Percentiles rank a stretch among this genome's conserved stretches.
Conservation (phyloP, 768 basidiomycete species). For the Cubamyces lactineus region DNA sequence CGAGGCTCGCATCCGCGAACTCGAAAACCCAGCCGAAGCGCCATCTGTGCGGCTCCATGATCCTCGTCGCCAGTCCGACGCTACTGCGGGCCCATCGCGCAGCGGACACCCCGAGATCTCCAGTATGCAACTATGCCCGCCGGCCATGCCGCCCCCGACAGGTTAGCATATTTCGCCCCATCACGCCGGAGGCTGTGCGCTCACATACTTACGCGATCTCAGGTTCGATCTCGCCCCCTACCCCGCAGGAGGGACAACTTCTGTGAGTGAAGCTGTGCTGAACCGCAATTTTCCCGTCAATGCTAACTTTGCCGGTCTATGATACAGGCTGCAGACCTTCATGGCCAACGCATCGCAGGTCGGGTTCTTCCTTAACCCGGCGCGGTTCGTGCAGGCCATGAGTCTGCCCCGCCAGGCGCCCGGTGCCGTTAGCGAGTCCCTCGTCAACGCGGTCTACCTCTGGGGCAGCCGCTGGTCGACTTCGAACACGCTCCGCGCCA, state of each 20-base stretch:
- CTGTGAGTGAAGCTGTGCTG: slow-evolving; percentile 12
- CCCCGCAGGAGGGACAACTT: slow-evolving; percentile 11
- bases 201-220: background rate
- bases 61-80: slow-evolving; percentile 3
- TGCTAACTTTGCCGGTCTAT: background rate
- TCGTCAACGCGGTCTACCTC: slow-evolving; percentile 48
- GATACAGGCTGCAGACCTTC: slow-evolving; percentile 57
- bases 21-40: slow-evolving; percentile 35
- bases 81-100: background rate
- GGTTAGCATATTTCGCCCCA: background rate
- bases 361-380: slow-evolving; percentile 65
- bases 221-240: slow-evolving; percentile 6
- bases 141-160: background rate
- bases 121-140: background rate
- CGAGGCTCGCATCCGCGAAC: slow-evolving; percentile 52
- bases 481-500: slow-evolving; percentile 27
- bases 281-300: background rate
- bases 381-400: slow-evolving; percentile 46
- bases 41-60: slow-evolving; percentile 27
- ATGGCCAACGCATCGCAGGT: slow-evolving; percentile 58
- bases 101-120: background rate
- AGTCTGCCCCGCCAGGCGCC: slow-evolving; percentile 30
- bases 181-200: background rate
- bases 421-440: slow-evolving; percentile 37
- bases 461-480: slow-evolving; percentile 39